Base-by-base conservation (phyloP, 306 rosid genomes). In the Malus sieversii region DNA sequence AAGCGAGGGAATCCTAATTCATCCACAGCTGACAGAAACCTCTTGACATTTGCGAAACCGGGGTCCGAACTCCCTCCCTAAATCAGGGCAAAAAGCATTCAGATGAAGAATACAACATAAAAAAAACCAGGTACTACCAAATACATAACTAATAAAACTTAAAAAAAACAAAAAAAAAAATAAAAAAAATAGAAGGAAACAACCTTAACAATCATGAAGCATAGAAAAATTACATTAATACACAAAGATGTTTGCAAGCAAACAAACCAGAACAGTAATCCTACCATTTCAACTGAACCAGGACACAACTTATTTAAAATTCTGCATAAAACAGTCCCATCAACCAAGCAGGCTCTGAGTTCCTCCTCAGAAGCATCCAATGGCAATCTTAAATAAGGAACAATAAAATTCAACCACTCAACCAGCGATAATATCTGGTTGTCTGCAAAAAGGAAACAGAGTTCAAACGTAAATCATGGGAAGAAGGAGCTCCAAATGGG, bases 1-100 rank as follows among this genome's bases (percentile, higher is more conserved):
- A 95, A 90, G 72, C 92, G 85, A 33, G 96, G 85, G 80, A 95
- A 82, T 77, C 96, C 97, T 82, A 95, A 66, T 77, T 89, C 96
- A 86, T 92, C 83, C 86, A 95, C 69, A 46, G 92, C 94, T 59
- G 73, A 83, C 80, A 95, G 82, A 87, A 95, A 92, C 85, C 83
- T 89, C 84, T 82, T 77, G 19, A 90, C 82, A 68, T 83, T 82
- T 59, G 78, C 29, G 71, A 38, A 52, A 71, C 45, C 78, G 7
- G 80, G 84, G 79, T 82, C 85, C 18, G 83, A 85, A 74, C 74
- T 76, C 44, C 86, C 77, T 82, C 85, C 95, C 98, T 95, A 68
- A 74, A 79, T 66, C 65, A 76, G 70, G 64, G 68, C 80, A 55
- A 80, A 48, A 61, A 22, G 48, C 27, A 9, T 60, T 73, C 64